Evolutionary conservation across 441 rosid species (phyloP).

Genomic region (Capsella rubella): DNA sequence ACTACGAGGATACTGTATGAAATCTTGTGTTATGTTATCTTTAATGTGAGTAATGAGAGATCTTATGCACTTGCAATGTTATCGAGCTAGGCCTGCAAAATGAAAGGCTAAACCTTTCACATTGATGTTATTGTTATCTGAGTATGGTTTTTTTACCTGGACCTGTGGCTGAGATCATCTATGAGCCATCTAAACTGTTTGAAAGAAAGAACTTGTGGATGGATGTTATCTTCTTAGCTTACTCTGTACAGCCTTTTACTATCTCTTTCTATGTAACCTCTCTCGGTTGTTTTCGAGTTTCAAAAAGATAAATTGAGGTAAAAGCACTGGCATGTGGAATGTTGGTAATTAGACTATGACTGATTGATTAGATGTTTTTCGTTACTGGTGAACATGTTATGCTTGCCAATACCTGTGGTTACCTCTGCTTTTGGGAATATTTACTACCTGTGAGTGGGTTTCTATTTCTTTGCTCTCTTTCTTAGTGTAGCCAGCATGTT

Average conservation of each 20-base stretch:
- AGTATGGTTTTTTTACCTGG: not conserved
- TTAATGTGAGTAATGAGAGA: conserved; percentile 18
- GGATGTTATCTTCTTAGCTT: conserved; percentile 10
- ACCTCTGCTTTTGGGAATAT: conserved; percentile 31
- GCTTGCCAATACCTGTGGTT: conserved; percentile 39
- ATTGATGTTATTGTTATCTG: conserved; percentile 5
- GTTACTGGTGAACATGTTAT: conserved; percentile 34
- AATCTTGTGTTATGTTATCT: conserved; percentile 15
- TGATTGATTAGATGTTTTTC: conserved; percentile 43
- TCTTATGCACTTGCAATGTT: not conserved
- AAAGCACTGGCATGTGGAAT: conserved; percentile 40
- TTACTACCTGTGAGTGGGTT: conserved; percentile 28
- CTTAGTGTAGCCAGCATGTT: conserved; percentile 33
- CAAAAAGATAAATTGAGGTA: not conserved
- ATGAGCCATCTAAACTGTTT: conserved; percentile 12
- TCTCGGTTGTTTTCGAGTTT: not conserved
- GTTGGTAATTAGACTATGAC: conserved; percentile 38
- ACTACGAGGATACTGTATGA: conserved; percentile 7
- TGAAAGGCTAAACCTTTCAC: conserved; percentile 21
- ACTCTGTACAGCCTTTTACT: conserved; percentile 15
- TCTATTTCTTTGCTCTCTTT: conserved; percentile 29
- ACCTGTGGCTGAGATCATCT: conserved; percentile 9
- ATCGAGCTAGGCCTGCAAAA: not conserved
- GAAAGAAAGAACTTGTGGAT: conserved; percentile 12
- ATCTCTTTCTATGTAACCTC: conserved; percentile 22